Evolutionary conservation across 352 stramenopile species (phyloP), one percentile per base, ranked within the genome.

Genomic region (Globisporangium polare): DNA sequence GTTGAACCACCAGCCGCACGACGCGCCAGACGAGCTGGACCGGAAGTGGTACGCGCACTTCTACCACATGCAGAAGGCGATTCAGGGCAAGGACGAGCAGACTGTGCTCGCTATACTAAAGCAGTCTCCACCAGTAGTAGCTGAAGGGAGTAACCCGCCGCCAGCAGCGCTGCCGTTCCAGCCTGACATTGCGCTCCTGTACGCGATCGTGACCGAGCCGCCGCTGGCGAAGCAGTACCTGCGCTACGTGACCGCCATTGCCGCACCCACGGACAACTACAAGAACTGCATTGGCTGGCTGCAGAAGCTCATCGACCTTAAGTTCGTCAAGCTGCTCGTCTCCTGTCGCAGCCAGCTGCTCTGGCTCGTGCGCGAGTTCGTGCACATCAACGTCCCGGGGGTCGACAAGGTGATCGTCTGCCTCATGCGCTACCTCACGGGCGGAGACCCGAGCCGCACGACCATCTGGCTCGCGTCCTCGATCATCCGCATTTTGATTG

Each of bases 11-110:
- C 51, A 78, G 43, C 83, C 86, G 37, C 72, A 92, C n/a, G 86
- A 95, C 31, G 70, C 67, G 0, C 77, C 86, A 0, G 86, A 95
- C 27, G 86, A 95, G 46, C 62, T 93, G 41, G 86, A 95, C 43
- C 80, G 86, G 50, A 95, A 95, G 57, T 95, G 86, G 86, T 92
- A 89, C 45, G 83, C 82, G 43, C 86, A 94, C 50, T 93, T 88
- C 52, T 90, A 92, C 55, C 80, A 91, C 65, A 87, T 92, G 76
- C 86, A 93, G 51, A 94, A 93, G 63, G 69, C 79, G 27, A 82
- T 94, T 33, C 78, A 88, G 27, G 74, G 74, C 56, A 91, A 91
- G 51, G 82, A 92, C 67, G 80, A 92, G 29, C 52, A 68, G 2
- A 62, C 71, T 1, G 65, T 68, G 22, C 67, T 94, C 15, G 71